Evolutionary conservation across 2,329 filamentous ascomycete species (phyloP), one percentile per base, ranked within the genome.

Genomic region (Aspergillus japonicus): DNA sequence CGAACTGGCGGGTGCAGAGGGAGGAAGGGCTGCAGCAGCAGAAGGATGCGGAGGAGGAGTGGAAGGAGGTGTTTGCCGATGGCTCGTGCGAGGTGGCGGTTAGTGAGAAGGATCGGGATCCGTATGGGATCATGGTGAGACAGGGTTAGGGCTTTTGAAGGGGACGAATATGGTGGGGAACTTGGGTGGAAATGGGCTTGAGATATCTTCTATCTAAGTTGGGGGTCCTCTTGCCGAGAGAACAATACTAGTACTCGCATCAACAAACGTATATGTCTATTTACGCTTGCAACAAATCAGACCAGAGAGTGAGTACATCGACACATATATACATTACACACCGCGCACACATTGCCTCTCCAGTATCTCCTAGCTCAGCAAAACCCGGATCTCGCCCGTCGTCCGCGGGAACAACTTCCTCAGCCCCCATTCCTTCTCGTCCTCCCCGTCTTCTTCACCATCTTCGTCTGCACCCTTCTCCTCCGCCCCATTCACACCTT

Each of bases 101-200:
- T 52, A 97, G 93, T 75, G 83, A 89, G 73, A 82, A 82, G 48
- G 95, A 99, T 77, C 83, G 86, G 61, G 95, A 99, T 82, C 95
- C 95, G 0, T 99, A 92, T 77, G 88, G 89, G 54, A 89, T 97
- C 60, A 82, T 91, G 69, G 69, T 81, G 31, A 66, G 68, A 62
- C 65, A 61, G 29, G 47, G 12, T n/a, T 69, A 48, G 42, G 16
- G 21, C 35, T 26, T 12, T 21, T 8, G 11, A 14, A 6, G 8
- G n/a, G 50, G 6, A 16, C 47, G 2, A 3, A 4, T 16, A 3
- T 8, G 33, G 33, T 12, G 33, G 12, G 11, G 12, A 35, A 35
- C 33, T 16, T 35, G 33, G 11, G 33, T 35, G 33, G 33, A 35
- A 12, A 35, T 35, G 5, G 2, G 14, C 33, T 12, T 35, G 14